Conservation (phyloP, 495 filamentous ascomycete genomes). For the Penicillium crystallinum region DNA sequence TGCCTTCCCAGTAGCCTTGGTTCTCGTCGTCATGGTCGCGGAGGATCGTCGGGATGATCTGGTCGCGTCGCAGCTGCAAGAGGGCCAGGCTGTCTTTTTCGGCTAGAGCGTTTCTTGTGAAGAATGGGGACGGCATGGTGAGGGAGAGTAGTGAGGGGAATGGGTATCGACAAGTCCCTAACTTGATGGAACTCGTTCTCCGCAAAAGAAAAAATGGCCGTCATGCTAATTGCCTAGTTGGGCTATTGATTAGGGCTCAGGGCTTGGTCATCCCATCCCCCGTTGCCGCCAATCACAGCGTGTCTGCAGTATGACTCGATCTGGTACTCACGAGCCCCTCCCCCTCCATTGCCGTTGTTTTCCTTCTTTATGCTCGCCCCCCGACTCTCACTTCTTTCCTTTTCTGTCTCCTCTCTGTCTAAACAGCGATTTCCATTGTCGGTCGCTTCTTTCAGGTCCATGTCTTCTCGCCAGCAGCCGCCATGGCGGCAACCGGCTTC, state of each 20-base stretch:
- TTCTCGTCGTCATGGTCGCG: slow-evolving; percentile 51
- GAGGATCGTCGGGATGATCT: slow-evolving; percentile 69
- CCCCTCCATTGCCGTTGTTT: slow-evolving; percentile 14
- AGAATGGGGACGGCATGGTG: slow-evolving; percentile 60
- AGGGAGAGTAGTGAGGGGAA: not conserved
- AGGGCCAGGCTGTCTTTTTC: slow-evolving; percentile 60
- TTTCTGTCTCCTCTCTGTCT: slow-evolving; percentile 9
- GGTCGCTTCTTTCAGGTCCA: slow-evolving; percentile 11
- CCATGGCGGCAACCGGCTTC: slow-evolving; percentile 42
- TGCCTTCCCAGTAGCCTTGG: slow-evolving; percentile 72
- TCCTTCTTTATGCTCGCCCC: slow-evolving; percentile 29
- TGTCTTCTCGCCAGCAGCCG: slow-evolving; percentile 44
- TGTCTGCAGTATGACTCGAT: slow-evolving; percentile 15
- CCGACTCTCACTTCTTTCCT: slow-evolving; percentile 18
- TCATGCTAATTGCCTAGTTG: slow-evolving; percentile 14
- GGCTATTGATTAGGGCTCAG: slow-evolving; percentile 32
- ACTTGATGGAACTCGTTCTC: slow-evolving; percentile 7
- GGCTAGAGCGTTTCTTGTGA: slow-evolving; percentile 57
- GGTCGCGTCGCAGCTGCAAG: slow-evolving; percentile 79
- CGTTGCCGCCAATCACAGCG: slow-evolving; percentile 14
- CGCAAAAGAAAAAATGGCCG: slow-evolving; percentile 22
- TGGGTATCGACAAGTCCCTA: not conserved
- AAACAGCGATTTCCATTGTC: slow-evolving; percentile 13
- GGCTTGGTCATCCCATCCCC: slow-evolving; percentile 15
- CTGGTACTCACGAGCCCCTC: slow-evolving; percentile 20